phyloP scores from a whole-genome alignment of 2,329 filamentous ascomycete species.

The Cladosporium sp. region DNA sequence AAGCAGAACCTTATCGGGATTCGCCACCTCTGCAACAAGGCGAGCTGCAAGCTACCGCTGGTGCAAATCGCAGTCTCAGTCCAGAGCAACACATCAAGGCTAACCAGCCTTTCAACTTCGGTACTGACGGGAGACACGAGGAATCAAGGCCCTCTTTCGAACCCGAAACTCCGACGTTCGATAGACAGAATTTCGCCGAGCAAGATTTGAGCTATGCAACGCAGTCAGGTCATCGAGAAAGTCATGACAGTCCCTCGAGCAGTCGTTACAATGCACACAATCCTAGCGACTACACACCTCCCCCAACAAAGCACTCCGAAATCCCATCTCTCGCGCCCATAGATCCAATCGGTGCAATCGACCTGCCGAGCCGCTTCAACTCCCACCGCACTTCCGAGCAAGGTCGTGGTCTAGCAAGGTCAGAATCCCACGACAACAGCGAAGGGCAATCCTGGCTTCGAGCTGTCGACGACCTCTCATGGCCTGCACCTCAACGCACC shows the following conservation, averaged over 20 bases:
- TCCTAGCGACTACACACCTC: background rate
- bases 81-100: background rate
- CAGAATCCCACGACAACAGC: background rate
- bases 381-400: conserved; percentile 16
- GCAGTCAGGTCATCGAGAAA: background rate
- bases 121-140: conserved; percentile 16
- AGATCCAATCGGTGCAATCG: conserved; percentile 24
- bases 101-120: conserved; percentile 20
- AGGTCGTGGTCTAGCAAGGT: background rate
- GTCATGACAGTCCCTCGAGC: background rate
- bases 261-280: background rate
- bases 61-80: conserved; percentile 17
- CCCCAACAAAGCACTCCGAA: conserved; percentile 16
- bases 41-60: conserved; percentile 17
- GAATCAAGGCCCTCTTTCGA: conserved; percentile 3
- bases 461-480: conserved; percentile 25
- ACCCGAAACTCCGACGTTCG: conserved; percentile 13
- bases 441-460: conserved; percentile 25
- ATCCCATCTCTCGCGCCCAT: conserved; percentile 27
- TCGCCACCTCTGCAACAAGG: conserved; percentile 18
- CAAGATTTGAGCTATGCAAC: background rate
- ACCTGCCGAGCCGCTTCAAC: conserved; percentile 29
- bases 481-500: conserved; percentile 14
- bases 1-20: conserved; percentile 31
- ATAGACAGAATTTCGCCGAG: background rate